Evolutionary conservation across 2,329 filamentous ascomycete species (phyloP), one percentile per base, ranked within the genome.

Genomic region (Colletotrichum kahawae): DNA sequence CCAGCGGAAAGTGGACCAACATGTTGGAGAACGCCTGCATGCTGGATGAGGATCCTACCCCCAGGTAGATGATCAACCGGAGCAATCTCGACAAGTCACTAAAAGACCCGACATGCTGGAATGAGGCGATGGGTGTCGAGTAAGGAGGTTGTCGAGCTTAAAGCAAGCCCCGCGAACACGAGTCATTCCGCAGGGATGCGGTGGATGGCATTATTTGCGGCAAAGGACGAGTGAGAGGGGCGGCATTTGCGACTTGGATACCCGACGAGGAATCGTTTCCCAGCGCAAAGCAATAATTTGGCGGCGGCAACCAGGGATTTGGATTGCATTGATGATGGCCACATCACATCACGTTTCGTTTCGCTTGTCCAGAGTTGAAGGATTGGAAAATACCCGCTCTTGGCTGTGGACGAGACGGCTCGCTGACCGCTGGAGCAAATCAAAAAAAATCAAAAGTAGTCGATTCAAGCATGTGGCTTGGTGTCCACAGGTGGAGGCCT

Each of bases 1-100:
- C 95, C 1, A 98, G 95, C 84, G 97, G 97, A 36, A 98, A 98
- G 85, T 99, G 97, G 97, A 99, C 97, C 14, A 98, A 98, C 84
- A 96, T 98, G 90, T 89, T 99, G 38, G 97, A 99, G 83, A 97
- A 95, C 82, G 95, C 96, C 7, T 99, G 97, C 86, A 98, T 98
- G 95, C 92, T 96, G 83, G 96, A 93, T 70, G 90, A 98, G 82
- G 95, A 98, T 69, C 89, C 91, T 34, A 89, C 85, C 48, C 83
- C 84, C 56, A 81, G 84, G 60, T 83, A 83, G 79, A 80, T 8
- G 60, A 16, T 24, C 57, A 43, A 16, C 31, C 29, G 29, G 34
- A 48, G 16, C 24, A 14, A 33, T 18, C 18, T 21, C 36, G 57
- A 14, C 21, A 36, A 31, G 12, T 21, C 6, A 14, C 16, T 13